These are phyloP conservation scores for Gryganskiella cystojenkinii DNA, from an alignment of 192 early-diverging fungal species.

Conservation along the genomic window DNA sequence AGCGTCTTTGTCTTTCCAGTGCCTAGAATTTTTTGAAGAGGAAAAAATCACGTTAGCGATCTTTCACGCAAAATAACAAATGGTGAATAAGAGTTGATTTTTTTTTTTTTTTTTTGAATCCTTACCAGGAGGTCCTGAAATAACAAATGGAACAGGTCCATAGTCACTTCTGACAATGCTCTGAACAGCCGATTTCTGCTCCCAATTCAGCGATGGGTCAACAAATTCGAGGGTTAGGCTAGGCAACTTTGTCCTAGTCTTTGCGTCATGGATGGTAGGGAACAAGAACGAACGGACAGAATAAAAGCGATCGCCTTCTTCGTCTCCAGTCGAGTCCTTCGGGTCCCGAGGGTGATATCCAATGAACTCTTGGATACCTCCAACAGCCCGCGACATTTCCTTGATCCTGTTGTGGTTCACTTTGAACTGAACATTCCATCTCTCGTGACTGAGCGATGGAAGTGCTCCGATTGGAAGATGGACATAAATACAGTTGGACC, in stretches of 20 bases:
- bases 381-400: slow-evolving; percentile 47
- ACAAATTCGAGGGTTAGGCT: slow-evolving; percentile 40
- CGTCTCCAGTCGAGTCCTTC: slow-evolving; percentile 12
- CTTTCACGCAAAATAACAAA: not conserved
- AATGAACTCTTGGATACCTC: slow-evolving; percentile 48
- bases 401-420: slow-evolving; percentile 36
- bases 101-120: not conserved
- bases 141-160: slow-evolving; percentile 44
- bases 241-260: slow-evolving; percentile 22
- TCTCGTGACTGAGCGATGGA: slow-evolving; percentile 34
- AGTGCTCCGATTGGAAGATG: slow-evolving; percentile 42
- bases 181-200: slow-evolving; percentile 44
- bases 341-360: slow-evolving; percentile 47
- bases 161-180: slow-evolving; percentile 50
- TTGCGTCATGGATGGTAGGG: slow-evolving; percentile 40
- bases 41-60: not conserved
- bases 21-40: slow-evolving; percentile 27
- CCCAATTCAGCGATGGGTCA: slow-evolving; percentile 43
- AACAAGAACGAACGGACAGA: slow-evolving; percentile 41
- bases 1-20: slow-evolving; percentile 70
- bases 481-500: slow-evolving; percentile 44
- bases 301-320: slow-evolving; percentile 23
- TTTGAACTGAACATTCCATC: slow-evolving; percentile 51
- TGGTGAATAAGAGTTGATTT: not conserved
- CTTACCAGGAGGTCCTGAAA: slow-evolving; percentile 49